Percentiles rank a stretch among this genome's conserved stretches.
Conservation (phyloP, 108 stramenopile genomes). For the Stephanodiscus triporus region DNA sequence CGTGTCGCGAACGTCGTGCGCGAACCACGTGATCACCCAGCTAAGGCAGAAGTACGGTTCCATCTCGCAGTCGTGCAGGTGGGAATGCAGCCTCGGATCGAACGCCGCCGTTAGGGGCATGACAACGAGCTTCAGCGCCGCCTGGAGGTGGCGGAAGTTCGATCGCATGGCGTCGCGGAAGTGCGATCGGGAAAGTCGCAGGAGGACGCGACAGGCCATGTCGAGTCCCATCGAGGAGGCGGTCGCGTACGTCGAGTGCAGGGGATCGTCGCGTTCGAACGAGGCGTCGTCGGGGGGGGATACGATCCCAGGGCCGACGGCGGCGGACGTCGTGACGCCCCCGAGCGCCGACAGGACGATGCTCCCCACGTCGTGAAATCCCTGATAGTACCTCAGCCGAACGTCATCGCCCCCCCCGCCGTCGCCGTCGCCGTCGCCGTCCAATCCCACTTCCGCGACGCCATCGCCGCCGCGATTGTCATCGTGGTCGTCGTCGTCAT, state of each 20-base stretch:
- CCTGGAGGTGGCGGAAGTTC: slow-evolving; percentile 67
- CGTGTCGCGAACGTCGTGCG: slow-evolving; percentile 90
- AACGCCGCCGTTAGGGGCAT: slow-evolving; percentile 68
- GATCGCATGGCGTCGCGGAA: slow-evolving; percentile 62
- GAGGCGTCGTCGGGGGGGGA: no score
- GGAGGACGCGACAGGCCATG: slow-evolving; percentile 66
- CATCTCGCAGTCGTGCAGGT: slow-evolving; percentile 77
- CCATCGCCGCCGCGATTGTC: neutral
- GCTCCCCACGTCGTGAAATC: slow-evolving; percentile 87
- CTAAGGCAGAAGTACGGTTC: slow-evolving; percentile 89
- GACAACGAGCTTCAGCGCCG: slow-evolving; percentile 61
- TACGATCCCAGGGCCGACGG: neutral
- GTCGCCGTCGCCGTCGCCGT: slow-evolving; percentile 1
- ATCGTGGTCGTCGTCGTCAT: no score
- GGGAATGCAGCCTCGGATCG: slow-evolving; percentile 74
- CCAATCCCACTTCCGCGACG: neutral
- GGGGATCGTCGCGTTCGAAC: neutral
- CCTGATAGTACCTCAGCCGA: slow-evolving; percentile 82
- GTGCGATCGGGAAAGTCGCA: slow-evolving; percentile 68
- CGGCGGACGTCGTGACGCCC: slow-evolving; percentile 31
- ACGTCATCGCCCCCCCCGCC: slow-evolving; percentile 17
- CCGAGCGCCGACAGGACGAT: slow-evolving; percentile 76
- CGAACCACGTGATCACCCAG: slow-evolving; percentile 94
- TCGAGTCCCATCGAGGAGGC: slow-evolving; percentile 62
- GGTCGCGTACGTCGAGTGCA: slow-evolving; percentile 24